Conservation (phyloP, 768 basidiomycete species). For the Lentinula edodes region DNA sequence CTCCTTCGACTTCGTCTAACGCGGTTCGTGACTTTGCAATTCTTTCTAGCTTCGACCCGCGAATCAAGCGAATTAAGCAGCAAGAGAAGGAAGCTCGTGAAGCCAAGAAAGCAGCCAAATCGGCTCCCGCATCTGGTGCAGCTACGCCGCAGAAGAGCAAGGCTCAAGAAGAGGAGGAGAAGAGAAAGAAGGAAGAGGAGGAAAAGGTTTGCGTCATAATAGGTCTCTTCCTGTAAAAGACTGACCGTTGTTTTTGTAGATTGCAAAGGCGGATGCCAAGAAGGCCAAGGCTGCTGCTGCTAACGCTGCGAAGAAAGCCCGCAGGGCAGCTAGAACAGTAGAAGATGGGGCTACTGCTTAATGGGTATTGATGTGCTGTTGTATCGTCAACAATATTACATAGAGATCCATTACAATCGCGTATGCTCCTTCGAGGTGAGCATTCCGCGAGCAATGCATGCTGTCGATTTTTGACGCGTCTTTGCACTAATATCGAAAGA, state of each 20-base stretch:
- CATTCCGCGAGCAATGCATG: no score
- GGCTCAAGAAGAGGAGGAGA: conserved; percentile 68
- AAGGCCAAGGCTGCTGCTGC: conserved; percentile 83
- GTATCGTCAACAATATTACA: not conserved
- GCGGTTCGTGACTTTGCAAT: not conserved
- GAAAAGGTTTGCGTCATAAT: conserved; percentile 53
- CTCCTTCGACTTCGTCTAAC: not conserved
- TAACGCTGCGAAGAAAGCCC: conserved; percentile 87
- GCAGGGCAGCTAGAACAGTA: conserved; percentile 30
- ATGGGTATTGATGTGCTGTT: not conserved
- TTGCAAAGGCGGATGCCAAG: conserved; percentile 63
- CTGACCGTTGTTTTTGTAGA: not conserved
- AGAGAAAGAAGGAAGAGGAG: conserved; percentile 78
- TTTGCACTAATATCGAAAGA: not conserved
- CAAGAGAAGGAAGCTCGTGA: conserved; percentile 93
- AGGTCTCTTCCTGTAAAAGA: not conserved
- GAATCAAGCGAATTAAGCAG: conserved; percentile 95
- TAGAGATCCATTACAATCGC: no score
- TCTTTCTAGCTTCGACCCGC: conserved; percentile 62
- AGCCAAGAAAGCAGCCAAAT: conserved; percentile 72
- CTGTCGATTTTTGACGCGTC: not conserved
- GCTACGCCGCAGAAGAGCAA: conserved; percentile 55
- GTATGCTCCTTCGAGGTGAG: no score
- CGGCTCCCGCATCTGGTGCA: conserved; percentile 29
- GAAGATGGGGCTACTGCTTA: not conserved